phyloP scores from a whole-genome alignment of 2,329 filamentous ascomycete species.

The Sporothrix protearum region DNA sequence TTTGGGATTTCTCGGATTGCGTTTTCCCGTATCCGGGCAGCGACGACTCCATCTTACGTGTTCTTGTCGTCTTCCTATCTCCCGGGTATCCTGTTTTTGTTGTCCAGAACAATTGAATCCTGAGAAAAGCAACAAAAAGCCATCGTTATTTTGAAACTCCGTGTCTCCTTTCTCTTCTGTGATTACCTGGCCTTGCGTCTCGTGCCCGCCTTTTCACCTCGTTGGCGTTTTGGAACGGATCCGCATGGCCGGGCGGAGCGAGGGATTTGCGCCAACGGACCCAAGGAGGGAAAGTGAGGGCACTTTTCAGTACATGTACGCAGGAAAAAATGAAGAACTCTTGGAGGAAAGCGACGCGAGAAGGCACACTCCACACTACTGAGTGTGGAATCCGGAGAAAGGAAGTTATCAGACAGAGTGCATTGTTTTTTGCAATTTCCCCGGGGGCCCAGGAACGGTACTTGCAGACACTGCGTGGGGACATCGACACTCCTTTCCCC shows the following conservation, averaged over 20 bases:
- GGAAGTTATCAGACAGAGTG: background rate
- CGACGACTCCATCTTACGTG: background rate
- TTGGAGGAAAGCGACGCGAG: background rate
- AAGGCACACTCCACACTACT: background rate
- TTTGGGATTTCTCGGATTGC: background rate
- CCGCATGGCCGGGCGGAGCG: constrained; percentile 22
- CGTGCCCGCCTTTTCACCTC: constrained; percentile 2
- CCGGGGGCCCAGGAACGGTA: background rate
- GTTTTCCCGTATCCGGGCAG: background rate
- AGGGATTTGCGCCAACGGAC: background rate
- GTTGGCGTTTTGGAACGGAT: constrained; percentile 14
- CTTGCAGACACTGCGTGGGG: background rate
- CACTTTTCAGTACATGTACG: too few species aligned
- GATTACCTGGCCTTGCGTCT: background rate
- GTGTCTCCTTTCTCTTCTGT: background rate
- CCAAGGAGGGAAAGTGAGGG: background rate
- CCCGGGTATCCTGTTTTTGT: background rate
- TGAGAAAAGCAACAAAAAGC: background rate
- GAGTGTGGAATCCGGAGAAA: background rate
- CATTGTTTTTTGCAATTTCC: background rate
- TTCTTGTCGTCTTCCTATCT: background rate
- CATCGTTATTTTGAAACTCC: background rate
- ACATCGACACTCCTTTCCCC: background rate
- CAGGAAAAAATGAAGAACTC: background rate
- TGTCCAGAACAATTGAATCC: background rate